Base-by-base conservation (phyloP, 202 grass and related monocot species). In the Brachypodium distachyon region DNA sequence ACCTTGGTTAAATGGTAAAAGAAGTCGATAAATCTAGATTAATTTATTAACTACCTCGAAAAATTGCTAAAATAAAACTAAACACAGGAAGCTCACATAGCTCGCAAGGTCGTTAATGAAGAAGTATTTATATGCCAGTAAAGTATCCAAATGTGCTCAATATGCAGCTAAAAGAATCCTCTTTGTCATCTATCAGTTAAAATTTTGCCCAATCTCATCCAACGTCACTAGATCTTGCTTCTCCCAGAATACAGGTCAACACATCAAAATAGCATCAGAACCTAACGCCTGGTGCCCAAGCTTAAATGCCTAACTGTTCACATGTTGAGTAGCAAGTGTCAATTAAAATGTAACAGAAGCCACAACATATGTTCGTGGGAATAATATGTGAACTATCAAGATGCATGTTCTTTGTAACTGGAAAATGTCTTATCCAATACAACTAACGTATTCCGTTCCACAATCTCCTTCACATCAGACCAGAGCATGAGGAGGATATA, bases 401-500 rank as follows among this genome's bases (percentile, higher is more conserved):
- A 33, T 14, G 11, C 28, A 60, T 83, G 16, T 4, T 67, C 50
- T 72, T 51, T 49, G 19, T 57, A 39, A 70, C 7, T 27, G 5
- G 16, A 86, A 52, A 79, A 54, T 17, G 18, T 29, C 14, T 27
- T 33, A 29, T 12, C 21, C 8, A 26, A 54, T 54, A n/a, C 9
- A 75, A 47, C 36, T 40, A 26, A 76, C 59, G 59, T 49, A 86
- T 23, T 3, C 12, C 5, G 7, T 27, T 36, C 4, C 25, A 61
- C 4, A 74, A 36, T 66, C 17, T 33, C 41, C 13, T 75, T 25
- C 55, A 55, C 9, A 10, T 80, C 49, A 64, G 21, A 16, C 11
- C 61, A 60, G 29, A 56, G 44, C 32, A 42, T 9, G 12, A 67
- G 60, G 48, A 84, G 60, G 48, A 84, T 48, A 56, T 46, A 69